These are phyloP conservation scores for Blastobotrys illinoisensis DNA, from an alignment of 1,139 yeast genomes.

Conservation along the genomic window DNA sequence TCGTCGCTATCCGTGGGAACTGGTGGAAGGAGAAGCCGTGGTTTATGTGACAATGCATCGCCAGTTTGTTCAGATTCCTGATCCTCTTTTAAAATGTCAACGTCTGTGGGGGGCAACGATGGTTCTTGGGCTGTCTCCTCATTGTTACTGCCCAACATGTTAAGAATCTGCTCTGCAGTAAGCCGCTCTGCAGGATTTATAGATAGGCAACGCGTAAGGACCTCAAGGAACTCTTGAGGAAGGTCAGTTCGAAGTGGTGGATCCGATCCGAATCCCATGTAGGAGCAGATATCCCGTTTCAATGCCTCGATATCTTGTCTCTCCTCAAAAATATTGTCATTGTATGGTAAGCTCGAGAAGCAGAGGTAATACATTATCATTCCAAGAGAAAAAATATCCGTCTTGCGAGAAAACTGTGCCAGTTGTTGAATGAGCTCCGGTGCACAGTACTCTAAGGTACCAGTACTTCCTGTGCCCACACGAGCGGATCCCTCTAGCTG, in stretches of 20 bases:
- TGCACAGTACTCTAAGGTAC: constrained; percentile 81
- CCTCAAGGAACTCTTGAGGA: constrained; percentile 36
- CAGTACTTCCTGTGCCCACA: constrained; percentile 69
- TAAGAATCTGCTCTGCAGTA: constrained; percentile 37
- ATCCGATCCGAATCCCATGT: constrained; percentile 30
- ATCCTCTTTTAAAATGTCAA: neutral
- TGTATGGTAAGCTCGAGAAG: constrained; percentile 64
- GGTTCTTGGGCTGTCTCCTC: neutral
- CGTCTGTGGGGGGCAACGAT: neutral
- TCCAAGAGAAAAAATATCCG: constrained; percentile 81
- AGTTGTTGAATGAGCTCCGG: constrained; percentile 60
- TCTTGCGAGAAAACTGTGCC: constrained; percentile 56
- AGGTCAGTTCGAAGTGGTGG: constrained; percentile 34
- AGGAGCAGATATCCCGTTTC: constrained; percentile 37
- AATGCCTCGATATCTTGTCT: constrained; percentile 33
- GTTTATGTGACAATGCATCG: neutral
- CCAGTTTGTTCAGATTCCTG: neutral
- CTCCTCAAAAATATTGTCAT: constrained; percentile 29
- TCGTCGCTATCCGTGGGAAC: neutral
- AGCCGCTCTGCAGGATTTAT: constrained; percentile 41
- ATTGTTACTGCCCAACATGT: neutral
- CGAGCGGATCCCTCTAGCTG: constrained; percentile 59
- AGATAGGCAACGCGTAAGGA: constrained; percentile 38
- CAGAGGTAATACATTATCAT: constrained; percentile 71
- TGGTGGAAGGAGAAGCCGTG: neutral